These are phyloP conservation scores for Leishmania arabica DNA, from an alignment of 208 protist genomes.

Conservation along the genomic window DNA sequence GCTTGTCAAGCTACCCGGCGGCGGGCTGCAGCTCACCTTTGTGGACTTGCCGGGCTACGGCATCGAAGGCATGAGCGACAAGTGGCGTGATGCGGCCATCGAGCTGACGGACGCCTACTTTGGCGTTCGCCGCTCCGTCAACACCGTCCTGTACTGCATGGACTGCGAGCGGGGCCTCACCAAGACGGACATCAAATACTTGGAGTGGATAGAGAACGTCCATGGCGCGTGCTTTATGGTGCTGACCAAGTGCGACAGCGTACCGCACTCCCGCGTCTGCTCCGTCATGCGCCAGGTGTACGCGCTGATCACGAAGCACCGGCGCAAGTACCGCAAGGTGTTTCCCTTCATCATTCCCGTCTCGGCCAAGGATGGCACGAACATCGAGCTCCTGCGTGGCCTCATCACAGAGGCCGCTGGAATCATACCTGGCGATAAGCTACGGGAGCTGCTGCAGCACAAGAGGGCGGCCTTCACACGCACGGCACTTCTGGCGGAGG, in stretches of 20 bases:
- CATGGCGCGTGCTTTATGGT: conserved; percentile 90
- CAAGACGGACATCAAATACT: conserved; percentile 89
- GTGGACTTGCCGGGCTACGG: conserved; percentile 92
- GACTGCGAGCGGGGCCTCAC: conserved; percentile 86
- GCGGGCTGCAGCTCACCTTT: conserved; percentile 89
- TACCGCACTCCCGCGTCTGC: conserved; percentile 86
- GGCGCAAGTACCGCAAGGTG: conserved; percentile 85
- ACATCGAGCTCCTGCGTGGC: conserved; percentile 85
- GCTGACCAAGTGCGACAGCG: conserved; percentile 91
- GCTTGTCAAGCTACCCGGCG: conserved; percentile 86
- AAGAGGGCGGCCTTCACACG: conserved; percentile 55
- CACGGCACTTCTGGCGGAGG: conserved; percentile 55
- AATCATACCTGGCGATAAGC: conserved; percentile 80
- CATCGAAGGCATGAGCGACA: conserved; percentile 89
- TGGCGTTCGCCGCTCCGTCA: conserved; percentile 90
- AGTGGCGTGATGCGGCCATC: conserved; percentile 88
- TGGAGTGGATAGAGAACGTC: conserved; percentile 89
- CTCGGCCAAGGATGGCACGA: conserved; percentile 80
- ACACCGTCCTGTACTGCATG: conserved; percentile 91
- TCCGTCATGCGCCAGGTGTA: conserved; percentile 91
- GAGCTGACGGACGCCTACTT: conserved; percentile 90
- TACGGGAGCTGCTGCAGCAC: conserved; percentile 67
- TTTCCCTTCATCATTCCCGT: conserved; percentile 88
- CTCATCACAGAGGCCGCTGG: conserved; percentile 89
- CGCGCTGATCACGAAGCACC: conserved; percentile 80